A percentile compares a stretch with the other conserved stretches of the same genome.
Conservation (phyloP, 805 yeast genomes). For the Yarrowia sp. region DNA sequence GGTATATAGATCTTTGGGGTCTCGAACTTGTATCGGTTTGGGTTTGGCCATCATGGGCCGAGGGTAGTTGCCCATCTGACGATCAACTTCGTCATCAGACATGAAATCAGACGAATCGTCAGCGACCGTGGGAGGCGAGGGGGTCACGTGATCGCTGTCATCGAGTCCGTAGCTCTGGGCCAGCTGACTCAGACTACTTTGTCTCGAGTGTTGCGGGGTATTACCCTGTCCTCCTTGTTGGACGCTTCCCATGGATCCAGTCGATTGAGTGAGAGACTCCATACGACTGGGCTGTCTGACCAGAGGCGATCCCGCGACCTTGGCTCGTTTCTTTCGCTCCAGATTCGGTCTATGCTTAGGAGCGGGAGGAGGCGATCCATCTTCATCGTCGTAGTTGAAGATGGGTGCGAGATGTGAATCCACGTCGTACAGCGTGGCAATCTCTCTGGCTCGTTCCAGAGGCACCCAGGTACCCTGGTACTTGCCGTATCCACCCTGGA, state of each 20-base stretch:
- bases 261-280: slow-evolving; percentile 19
- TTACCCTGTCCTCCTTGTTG: too few relatives aligned
- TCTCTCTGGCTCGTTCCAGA: slow-evolving; percentile 69
- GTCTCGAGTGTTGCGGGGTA: slow-evolving; percentile 25
- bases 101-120: slow-evolving; percentile 38
- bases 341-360: slow-evolving; percentile 52
- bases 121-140: slow-evolving; percentile 34
- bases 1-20: slow-evolving; percentile 51
- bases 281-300: slow-evolving; percentile 24
- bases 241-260: slow-evolving; percentile 11
- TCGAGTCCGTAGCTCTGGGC: slow-evolving; percentile 24
- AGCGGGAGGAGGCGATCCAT: slow-evolving; percentile 70
- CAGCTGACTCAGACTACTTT: slow-evolving; percentile 15
- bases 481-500: slow-evolving; percentile 74
- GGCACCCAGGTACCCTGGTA: slow-evolving; percentile 99
- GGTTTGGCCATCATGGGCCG: slow-evolving; percentile 44
- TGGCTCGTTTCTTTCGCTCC: slow-evolving; percentile 33
- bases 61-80: slow-evolving; percentile 38
- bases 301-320: slow-evolving; percentile 23
- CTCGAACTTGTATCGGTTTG: slow-evolving; percentile 33
- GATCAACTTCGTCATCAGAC: slow-evolving; percentile 42
- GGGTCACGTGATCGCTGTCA: slow-evolving; percentile 35
- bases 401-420: slow-evolving; percentile 66
- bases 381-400: slow-evolving; percentile 63
- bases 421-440: slow-evolving; percentile 72